Percentiles rank a stretch among this genome's conserved stretches.
Conservation (phyloP, 306 rosid genomes). For the Acacia acuminata region DNA sequence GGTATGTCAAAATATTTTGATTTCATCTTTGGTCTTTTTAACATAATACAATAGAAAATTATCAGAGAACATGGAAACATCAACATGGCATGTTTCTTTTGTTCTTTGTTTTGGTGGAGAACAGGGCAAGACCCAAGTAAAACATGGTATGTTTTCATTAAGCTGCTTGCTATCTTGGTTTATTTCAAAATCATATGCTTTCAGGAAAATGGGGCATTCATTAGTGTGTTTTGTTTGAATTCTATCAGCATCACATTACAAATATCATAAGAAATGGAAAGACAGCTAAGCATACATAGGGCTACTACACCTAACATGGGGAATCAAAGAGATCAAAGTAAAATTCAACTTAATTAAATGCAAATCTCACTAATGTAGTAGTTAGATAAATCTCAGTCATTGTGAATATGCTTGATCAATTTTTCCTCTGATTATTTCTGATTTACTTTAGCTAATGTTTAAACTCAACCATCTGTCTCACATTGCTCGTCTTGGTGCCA, state of each 20-base stretch:
- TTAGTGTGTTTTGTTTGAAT: neutral
- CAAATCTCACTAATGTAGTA: conserved; percentile 1
- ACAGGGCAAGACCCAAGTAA: no score
- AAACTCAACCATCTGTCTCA: neutral
- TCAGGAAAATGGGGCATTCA: neutral
- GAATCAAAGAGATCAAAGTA: neutral
- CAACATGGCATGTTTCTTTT: neutral
- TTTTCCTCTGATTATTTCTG: neutral
- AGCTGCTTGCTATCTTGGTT: neutral
- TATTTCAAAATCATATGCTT: conserved; percentile 5
- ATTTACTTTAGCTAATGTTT: neutral
- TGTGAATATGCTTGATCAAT: neutral
- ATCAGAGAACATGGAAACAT: neutral
- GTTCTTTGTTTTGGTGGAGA: no score
- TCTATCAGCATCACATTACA: neutral
- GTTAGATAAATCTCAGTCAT: neutral
- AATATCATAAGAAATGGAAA: conserved; percentile 3
- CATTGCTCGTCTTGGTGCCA: conserved; percentile 3
- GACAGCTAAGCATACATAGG: neutral
- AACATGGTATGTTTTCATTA: neutral
- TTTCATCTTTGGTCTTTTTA: neutral
- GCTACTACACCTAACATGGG: neutral
- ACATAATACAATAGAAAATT: neutral
- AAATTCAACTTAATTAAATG: neutral
- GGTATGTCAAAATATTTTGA: neutral